phyloP scores from a whole-genome alignment of 2,329 filamentous ascomycete species.

The Pseudocercospora pini-densiflorae region DNA sequence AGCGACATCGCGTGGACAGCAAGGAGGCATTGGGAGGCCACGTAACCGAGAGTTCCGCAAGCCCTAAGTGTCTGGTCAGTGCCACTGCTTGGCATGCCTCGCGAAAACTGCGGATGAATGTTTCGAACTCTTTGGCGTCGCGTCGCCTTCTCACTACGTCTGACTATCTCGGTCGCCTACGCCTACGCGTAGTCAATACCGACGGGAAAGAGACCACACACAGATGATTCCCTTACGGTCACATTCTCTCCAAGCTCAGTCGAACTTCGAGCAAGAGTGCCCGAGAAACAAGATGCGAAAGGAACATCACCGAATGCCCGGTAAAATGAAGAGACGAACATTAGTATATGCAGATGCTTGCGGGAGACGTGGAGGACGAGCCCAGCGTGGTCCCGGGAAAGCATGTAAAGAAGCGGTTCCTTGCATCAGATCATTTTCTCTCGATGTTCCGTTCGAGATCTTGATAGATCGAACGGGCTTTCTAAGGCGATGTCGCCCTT shows the following conservation, averaged over 20 bases:
- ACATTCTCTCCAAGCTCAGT: no score
- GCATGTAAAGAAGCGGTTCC: not conserved
- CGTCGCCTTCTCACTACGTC: not conserved
- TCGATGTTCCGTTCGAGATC: not conserved
- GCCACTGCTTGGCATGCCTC: not conserved
- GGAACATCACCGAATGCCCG: not conserved
- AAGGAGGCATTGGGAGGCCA: not conserved
- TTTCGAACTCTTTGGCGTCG: conserved; percentile 1
- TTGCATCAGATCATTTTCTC: not conserved
- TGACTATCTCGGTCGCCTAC: not conserved
- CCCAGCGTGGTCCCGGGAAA: not conserved
- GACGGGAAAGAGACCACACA: not conserved
- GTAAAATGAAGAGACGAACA: not conserved
- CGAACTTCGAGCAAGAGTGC: not conserved
- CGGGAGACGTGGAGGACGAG: not conserved
- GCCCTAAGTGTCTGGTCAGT: not conserved
- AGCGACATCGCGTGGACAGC: not conserved
- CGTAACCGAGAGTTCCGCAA: not conserved
- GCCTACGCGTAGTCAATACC: not conserved
- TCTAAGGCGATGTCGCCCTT: not conserved
- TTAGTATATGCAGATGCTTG: not conserved
- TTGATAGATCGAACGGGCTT: not conserved
- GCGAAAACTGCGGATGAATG: not conserved
- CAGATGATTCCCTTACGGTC: no score
- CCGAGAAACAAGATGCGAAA: not conserved